These are phyloP conservation scores for Epipyxis sp. DNA, from an alignment of 108 stramenopile species.

Conservation along the genomic window DNA sequence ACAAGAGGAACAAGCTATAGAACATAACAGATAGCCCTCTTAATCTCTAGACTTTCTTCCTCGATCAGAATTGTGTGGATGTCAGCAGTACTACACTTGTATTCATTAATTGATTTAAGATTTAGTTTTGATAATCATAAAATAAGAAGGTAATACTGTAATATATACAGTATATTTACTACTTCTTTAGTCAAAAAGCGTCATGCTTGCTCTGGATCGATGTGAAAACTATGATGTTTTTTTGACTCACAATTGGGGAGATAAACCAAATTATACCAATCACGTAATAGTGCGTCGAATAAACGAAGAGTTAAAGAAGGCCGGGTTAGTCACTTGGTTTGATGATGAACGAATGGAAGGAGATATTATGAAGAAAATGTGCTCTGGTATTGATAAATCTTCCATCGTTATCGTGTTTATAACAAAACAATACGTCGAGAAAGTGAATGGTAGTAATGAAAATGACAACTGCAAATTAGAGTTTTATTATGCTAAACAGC, in stretches of 20 bases:
- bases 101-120: too few species aligned
- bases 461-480: conserved; percentile 6
- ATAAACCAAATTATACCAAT: not conserved
- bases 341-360: not conserved
- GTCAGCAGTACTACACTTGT: too few species aligned
- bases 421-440: not conserved
- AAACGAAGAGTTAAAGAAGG: not conserved
- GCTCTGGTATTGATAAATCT: not conserved
- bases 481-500: not conserved
- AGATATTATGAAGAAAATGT: not conserved
- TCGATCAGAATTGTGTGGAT: too few species aligned
- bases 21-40: too few species aligned
- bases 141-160: too few species aligned
- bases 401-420: not conserved
- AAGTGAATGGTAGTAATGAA: not conserved
- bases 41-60: too few species aligned
- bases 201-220: too few species aligned
- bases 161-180: too few species aligned
- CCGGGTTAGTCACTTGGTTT: conserved; percentile 6
- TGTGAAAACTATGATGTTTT: too few species aligned
- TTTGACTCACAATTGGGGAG: conserved; percentile 1
- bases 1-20: too few species aligned
- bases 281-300: not conserved
- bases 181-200: too few species aligned
- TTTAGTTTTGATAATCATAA: too few species aligned